Evolutionary conservation across 441 rosid genomes (phyloP), one percentile per base, ranked within the genome.

Genomic region (Gossypium schwendimanii): DNA sequence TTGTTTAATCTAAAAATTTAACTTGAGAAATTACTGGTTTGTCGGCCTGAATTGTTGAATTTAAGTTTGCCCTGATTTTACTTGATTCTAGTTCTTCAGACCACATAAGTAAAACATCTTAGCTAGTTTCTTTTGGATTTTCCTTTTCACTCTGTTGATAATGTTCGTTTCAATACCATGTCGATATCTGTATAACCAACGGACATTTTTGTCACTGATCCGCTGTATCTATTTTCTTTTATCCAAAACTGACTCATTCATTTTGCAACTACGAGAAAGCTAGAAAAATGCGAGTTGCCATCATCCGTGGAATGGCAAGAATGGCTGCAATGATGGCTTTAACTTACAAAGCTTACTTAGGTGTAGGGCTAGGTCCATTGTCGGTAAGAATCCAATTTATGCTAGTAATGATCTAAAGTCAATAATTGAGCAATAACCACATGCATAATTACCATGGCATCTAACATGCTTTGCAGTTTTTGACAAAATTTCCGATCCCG

Each of bases 301-400:
- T 86, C 72, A 87, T 94, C 75, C 98, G 91, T 79, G 86, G 89
- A 52, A 85, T 94, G 96, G 96, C 98, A 64, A 91, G 99, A 78
- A 82, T 84, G 91, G 98, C 99, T 60, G 98, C 99, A 60, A 86
- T 91, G 3, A 94, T 94, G 99, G 98, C 98, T 73, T 91, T 97
- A 4, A 91, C 97, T 73, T 94, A 92, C 80, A 92, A 89, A 82
- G 90, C 93, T 15, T 92, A 89, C 83, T 77, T 94, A 73, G 99
- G 96, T 62, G 96, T 94, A 73, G 97, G 98, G 66, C 96, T 92
- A 64, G 99, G 99, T 71, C 97, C 97, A 45, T 75, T 91, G 17
- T 87, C 92, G 79, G 98, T 91, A 79, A 33, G 96, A 70, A 69
- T 76, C 47, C 60, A 36, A 21, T 54, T 69, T 36, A 31, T 57